Conservation (phyloP, 2,329 filamentous ascomycete genomes). For the Thermochaetoides dissita region DNA sequence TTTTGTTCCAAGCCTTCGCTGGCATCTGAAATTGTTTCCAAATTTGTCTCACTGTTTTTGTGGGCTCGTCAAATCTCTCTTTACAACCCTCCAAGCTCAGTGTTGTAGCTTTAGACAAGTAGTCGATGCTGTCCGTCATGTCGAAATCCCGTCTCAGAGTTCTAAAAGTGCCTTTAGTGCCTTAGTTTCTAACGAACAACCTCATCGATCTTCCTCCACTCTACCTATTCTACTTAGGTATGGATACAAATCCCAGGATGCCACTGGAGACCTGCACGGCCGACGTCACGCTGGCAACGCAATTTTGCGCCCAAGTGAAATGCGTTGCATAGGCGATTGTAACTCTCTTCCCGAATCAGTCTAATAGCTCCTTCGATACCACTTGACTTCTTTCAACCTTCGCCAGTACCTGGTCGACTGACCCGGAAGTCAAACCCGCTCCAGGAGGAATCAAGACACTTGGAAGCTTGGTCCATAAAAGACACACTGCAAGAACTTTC, state of each 20-base stretch:
- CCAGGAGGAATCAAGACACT: slow-evolving; percentile 3
- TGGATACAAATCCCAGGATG: slow-evolving; percentile 3
- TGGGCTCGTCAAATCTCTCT: background rate
- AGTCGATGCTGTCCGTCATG: too few relatives aligned
- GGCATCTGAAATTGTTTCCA: too few relatives aligned
- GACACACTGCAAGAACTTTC: too few relatives aligned
- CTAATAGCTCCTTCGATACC: slow-evolving; percentile 1
- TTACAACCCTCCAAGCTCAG: background rate
- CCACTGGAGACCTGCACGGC: slow-evolving; percentile 1
- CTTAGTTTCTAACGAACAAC: background rate
- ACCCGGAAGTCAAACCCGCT: slow-evolving; percentile 8
- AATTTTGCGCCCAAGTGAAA: slow-evolving; percentile 11
- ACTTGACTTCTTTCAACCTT: slow-evolving; percentile 1
- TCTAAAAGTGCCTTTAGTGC: background rate
- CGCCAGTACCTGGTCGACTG: slow-evolving; percentile 1
- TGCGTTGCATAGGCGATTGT: slow-evolving; percentile 14
- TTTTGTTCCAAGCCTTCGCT: too few relatives aligned
- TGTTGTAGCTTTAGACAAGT: too few relatives aligned
- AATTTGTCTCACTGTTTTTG: too few relatives aligned
- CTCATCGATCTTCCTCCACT: background rate
- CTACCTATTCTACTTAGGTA: slow-evolving; percentile 5
- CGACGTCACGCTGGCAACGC: slow-evolving; percentile 4
- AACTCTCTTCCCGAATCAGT: slow-evolving; percentile 3
- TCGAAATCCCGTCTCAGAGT: background rate
- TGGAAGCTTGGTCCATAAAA: slow-evolving; percentile 6